Evolutionary conservation across 495 filamentous ascomycete genomes (phyloP), one percentile per base, ranked within the genome.

Genomic region (Neurospora sp.): DNA sequence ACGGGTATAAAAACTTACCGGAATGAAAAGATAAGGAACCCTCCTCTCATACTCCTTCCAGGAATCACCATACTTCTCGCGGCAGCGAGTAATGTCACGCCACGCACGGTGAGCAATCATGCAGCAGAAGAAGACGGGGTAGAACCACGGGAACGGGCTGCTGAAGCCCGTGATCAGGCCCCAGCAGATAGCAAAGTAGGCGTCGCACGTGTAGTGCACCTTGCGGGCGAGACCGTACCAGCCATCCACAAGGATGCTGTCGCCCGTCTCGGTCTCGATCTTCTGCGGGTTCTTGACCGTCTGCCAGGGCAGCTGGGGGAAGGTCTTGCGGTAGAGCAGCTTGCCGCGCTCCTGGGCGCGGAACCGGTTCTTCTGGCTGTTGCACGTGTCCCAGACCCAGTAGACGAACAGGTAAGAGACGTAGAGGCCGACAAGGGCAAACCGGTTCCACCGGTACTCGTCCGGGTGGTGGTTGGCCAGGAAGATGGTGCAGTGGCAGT

Each of bases 401-500:
- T 97, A 97, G 71, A 92, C 89, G 77, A 94, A 91, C 39, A 98
- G 84, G 80, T 98, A 99, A 40, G 85, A 82, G 20, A 85, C 81
- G 80, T 88, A 93, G 69, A 98, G 86, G 44, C 87, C 81, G 20
- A 79, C 86, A 31, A 97, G 83, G 73, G 90, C 88, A 73, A 82
- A 86, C 40, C 85, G 88, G 79, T 91, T 90, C 91, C 91, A 94
- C 73, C 86, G 89, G 82, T 98, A 99, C 27, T 86, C 87, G n/a
- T 87, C 85, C 1, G 96, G 94, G 74, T 91, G 83, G 82, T 97
- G 93, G 83, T 91, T 95, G 72, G 93, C 94, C 75, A 99, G 89
- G 84, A 94, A 99, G 78, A 99, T 86, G 42, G 92, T 94, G 87
- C 92, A 96, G 86, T 99, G 95, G 86, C 96, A 98, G 87, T 99